phyloP scores from a whole-genome alignment of 768 basidiomycete species.

The Mycena alexandri region DNA sequence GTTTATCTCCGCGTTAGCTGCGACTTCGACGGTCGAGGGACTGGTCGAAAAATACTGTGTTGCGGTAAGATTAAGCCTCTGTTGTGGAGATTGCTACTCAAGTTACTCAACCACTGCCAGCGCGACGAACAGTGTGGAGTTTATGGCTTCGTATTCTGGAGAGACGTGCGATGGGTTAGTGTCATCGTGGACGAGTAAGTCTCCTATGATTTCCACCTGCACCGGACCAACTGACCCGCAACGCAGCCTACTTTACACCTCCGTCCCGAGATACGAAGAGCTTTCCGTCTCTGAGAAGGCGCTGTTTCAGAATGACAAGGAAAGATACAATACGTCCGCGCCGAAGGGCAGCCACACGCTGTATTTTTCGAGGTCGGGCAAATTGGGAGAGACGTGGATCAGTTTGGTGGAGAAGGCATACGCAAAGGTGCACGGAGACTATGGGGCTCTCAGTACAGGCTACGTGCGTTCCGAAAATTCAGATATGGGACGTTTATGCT shows the following conservation, averaged over 20 bases:
- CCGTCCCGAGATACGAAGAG: slow-evolving; percentile 49
- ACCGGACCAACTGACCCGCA: neutral
- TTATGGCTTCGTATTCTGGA: slow-evolving; percentile 53
- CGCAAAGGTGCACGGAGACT: slow-evolving; percentile 52
- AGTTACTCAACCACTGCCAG: slow-evolving; percentile 14
- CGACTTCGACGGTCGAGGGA: slow-evolving; percentile 45
- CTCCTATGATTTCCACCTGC: neutral
- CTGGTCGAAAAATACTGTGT: slow-evolving; percentile 52
- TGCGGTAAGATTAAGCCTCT: slow-evolving; percentile 39
- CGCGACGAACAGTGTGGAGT: slow-evolving; percentile 49
- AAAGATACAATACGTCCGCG: slow-evolving; percentile 46
- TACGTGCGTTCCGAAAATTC: slow-evolving; percentile 14
- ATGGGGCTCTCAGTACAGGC: slow-evolving; percentile 46
- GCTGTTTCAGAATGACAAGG: slow-evolving; percentile 50
- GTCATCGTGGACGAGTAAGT: slow-evolving; percentile 53
- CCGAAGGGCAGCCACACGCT: slow-evolving; percentile 48
- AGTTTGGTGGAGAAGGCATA: slow-evolving; percentile 51
- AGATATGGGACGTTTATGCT: neutral
- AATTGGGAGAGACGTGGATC: slow-evolving; percentile 44
- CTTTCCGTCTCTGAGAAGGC: slow-evolving; percentile 43
- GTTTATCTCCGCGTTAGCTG: slow-evolving; percentile 49
- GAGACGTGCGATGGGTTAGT: slow-evolving; percentile 50
- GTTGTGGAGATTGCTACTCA: too few relatives aligned
- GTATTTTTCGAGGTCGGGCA: slow-evolving; percentile 48
- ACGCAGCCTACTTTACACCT: slow-evolving; percentile 46